Evolutionary conservation across 2,329 filamentous ascomycete genomes (phyloP).

Genomic region (Aspergillus sp.): DNA sequence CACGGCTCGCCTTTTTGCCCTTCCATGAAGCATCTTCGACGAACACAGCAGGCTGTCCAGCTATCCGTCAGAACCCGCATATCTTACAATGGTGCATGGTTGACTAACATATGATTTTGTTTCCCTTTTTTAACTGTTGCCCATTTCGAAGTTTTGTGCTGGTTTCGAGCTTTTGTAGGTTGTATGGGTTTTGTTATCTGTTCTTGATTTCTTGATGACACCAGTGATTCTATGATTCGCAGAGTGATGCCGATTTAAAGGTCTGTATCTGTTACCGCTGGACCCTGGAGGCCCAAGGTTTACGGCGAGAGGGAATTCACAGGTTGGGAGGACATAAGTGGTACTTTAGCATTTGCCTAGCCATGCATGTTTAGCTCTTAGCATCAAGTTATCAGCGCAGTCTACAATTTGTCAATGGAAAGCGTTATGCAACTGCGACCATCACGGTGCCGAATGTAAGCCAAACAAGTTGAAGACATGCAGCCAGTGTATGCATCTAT

Average conservation of each 20-base stretch:
- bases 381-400: constrained; percentile 7
- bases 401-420: constrained; percentile 14
- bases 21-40: background rate
- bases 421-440: constrained; percentile 3
- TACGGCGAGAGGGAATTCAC: constrained; percentile 1
- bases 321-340: constrained; percentile 10
- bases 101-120: constrained; percentile 7
- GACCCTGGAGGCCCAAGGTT: constrained; percentile 5
- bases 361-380: constrained; percentile 22
- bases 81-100: constrained; percentile 7
- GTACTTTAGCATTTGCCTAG: constrained; percentile 29
- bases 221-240: constrained; percentile 15
- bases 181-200: constrained; percentile 19
- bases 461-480: background rate
- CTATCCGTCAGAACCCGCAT: background rate
- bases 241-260: constrained; percentile 20
- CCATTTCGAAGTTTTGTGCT: constrained; percentile 12
- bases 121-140: constrained; percentile 10
- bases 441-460: background rate
- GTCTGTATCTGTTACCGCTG: constrained; percentile 17
- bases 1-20: constrained; percentile 2
- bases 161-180: constrained; percentile 20
- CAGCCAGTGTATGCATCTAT: background rate
- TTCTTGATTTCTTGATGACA: constrained; percentile 24
- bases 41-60: background rate